Percentiles rank a stretch among this genome's conserved stretches.
Evolutionary conservation across 2,329 filamentous ascomycete genomes (phyloP).

Genomic region (Fusarium subtropicale): DNA sequence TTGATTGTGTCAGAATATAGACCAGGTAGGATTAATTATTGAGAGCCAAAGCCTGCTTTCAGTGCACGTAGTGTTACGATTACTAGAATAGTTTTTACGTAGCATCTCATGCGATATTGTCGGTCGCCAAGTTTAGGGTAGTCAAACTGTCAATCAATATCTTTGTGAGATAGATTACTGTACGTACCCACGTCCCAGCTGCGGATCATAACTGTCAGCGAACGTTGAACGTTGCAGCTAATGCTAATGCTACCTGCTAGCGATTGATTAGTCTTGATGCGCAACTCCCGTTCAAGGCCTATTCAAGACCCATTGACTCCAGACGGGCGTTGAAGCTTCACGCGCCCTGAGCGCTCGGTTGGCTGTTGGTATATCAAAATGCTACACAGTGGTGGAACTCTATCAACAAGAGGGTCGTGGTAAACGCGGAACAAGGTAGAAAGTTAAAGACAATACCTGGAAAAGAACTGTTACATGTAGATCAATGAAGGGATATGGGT

Average conservation of each 20-base stretch:
- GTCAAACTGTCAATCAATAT: background rate
- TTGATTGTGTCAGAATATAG: background rate
- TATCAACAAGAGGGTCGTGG: background rate
- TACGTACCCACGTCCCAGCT: constrained; percentile 10
- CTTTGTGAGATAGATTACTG: background rate
- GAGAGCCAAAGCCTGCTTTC: background rate
- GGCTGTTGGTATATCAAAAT: constrained; percentile 8
- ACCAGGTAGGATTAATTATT: background rate
- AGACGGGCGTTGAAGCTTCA: constrained; percentile 20
- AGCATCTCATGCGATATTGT: background rate
- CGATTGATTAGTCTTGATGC: constrained; percentile 3
- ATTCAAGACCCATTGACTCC: background rate
- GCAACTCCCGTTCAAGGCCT: constrained; percentile 20
- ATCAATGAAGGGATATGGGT: constrained; percentile 12
- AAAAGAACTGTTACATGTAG: constrained; percentile 18
- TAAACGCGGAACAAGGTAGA: constrained; percentile 6
- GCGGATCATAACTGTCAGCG: constrained; percentile 25
- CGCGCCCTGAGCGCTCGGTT: constrained; percentile 22
- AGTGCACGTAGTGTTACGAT: background rate
- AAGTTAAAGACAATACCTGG: constrained; percentile 1
- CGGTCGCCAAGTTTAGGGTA: background rate
- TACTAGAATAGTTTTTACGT: background rate
- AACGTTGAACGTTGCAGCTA: constrained; percentile 4
- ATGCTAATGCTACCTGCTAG: constrained; percentile 3
- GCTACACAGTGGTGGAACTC: constrained; percentile 2